Base-by-base conservation (phyloP, 805 yeast species). In the Myxozyma melibiosi region DNA sequence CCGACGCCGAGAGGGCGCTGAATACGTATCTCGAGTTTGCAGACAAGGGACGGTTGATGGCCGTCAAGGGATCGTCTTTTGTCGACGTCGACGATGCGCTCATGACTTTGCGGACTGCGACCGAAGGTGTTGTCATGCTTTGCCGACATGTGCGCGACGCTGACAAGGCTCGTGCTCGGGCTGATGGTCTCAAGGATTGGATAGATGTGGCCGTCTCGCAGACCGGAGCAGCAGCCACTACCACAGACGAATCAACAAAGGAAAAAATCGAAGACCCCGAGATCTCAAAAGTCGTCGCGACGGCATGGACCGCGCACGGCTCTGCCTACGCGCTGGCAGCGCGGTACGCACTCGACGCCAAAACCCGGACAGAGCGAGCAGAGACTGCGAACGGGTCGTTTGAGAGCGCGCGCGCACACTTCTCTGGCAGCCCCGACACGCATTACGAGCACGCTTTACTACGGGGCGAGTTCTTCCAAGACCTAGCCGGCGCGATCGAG, bases 221-320 rank as follows among this genome's bases (percentile, higher is more conserved):
- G n/a, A n/a, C 13, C 20, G 28, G 34, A 6, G 54, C 40, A 14
- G n/a, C 33, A 6, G 25, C 20, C 14, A 53, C 37, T 34, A 11
- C 13, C 25, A 8, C 22, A 7, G 25, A 13, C 3, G 35, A 28
- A 25, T 24, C 39, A 24, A 22, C 14, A 25, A 27, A 39, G 28
- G 55, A 51, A 31, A 25, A 33, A 16, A 37, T 37, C 8, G 49
- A 16, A 14, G 40, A 51, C 30, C 28, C 27, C 11, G 51, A 41
- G 4, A 5, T 18, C 8, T 27, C 11, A 14, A 39, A 30, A 13
- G 14, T 31, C 20, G 11, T 51, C 16, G 22, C 61, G 1, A 25
- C 6, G 8, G 63, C 56, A n/a, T 60, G 64, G 64, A 38, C 53
- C 2, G 64, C 64, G 13, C 28, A 33, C 39, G 64, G 62, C 6